phyloP scores from a whole-genome alignment of 176 grass and related monocot genomes.

The Triticum monococcum region DNA sequence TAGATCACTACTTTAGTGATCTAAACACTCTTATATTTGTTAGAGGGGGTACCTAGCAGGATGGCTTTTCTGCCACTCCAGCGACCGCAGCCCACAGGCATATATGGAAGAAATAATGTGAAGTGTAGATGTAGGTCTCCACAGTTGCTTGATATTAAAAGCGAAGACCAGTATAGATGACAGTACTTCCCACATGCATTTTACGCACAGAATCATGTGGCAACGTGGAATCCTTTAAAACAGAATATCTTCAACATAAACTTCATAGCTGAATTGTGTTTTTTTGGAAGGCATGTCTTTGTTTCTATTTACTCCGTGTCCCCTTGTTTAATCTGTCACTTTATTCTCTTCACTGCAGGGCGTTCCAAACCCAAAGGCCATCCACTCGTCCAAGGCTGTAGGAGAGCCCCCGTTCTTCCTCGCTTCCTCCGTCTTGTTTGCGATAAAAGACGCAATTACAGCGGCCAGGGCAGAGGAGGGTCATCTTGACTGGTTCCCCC shows the following conservation, averaged over 20 bases:
- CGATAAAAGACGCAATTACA: constrained; percentile 80
- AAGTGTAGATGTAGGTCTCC: background rate
- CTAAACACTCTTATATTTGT: too few relatives aligned
- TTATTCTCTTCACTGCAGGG: constrained; percentile 39
- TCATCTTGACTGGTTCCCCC: constrained; percentile 67
- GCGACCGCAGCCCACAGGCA: background rate
- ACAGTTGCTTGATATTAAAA: background rate
- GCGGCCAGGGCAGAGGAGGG: constrained; percentile 70
- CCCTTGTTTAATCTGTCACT: background rate
- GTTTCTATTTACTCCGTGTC: background rate
- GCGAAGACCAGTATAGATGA: too few relatives aligned
- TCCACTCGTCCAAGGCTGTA: constrained; percentile 93
- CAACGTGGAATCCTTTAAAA: background rate
- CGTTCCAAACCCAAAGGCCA: constrained; percentile 65
- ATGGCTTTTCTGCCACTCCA: background rate
- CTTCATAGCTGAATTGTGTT: background rate
- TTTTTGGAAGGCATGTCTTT: background rate
- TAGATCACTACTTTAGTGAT: too few relatives aligned
- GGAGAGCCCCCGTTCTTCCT: constrained; percentile 97
- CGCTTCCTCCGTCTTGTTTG: constrained; percentile 70
- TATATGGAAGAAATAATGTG: background rate
- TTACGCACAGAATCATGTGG: background rate
- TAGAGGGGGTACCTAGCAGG: background rate
- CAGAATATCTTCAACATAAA: background rate
- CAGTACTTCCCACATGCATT: too few relatives aligned